phyloP scores from a whole-genome alignment of 2,329 filamentous ascomycete genomes.

The Periconia digitata region DNA sequence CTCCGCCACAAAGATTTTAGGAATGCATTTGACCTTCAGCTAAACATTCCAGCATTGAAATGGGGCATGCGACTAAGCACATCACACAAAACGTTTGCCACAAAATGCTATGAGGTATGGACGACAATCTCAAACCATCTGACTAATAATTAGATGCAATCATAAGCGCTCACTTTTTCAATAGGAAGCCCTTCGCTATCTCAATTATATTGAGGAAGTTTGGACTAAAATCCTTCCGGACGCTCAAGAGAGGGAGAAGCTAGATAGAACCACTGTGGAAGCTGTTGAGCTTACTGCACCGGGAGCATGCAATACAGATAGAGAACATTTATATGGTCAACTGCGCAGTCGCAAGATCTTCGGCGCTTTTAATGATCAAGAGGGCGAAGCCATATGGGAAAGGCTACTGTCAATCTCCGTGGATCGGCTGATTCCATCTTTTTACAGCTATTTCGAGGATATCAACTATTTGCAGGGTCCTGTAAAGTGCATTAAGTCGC shows the following conservation, averaged over 20 bases:
- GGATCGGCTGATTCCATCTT: slow-evolving; percentile 8
- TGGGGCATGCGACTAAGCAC: slow-evolving; percentile 33
- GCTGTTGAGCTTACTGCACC: slow-evolving; percentile 6
- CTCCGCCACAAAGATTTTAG: slow-evolving; percentile 23
- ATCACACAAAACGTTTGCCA: slow-evolving; percentile 26
- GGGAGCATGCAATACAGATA: slow-evolving; percentile 6
- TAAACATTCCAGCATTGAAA: slow-evolving; percentile 28
- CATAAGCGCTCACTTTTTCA: slow-evolving; percentile 14
- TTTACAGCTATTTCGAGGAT: slow-evolving; percentile 10
- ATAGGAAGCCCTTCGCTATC: slow-evolving; percentile 31
- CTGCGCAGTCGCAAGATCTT: slow-evolving; percentile 8
- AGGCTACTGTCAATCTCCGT: slow-evolving; percentile 7
- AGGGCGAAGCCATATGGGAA: slow-evolving; percentile 7
- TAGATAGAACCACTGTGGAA: slow-evolving; percentile 15
- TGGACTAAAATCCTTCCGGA: slow-evolving; percentile 35
- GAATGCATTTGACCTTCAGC: slow-evolving; percentile 31
- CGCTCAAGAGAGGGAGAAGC: slow-evolving; percentile 23
- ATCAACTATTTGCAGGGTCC: slow-evolving; percentile 11
- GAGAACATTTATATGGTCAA: slow-evolving; percentile 10
- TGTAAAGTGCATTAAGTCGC: slow-evolving; percentile 9
- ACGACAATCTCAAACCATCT: neutral
- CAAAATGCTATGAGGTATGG: slow-evolving; percentile 39
- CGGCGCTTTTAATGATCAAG: slow-evolving; percentile 8
- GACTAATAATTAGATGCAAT: slow-evolving; percentile 1
- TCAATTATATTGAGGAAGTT: slow-evolving; percentile 40